Conservation (phyloP, 139 green algal genomes). For the Closterium sp. region DNA sequence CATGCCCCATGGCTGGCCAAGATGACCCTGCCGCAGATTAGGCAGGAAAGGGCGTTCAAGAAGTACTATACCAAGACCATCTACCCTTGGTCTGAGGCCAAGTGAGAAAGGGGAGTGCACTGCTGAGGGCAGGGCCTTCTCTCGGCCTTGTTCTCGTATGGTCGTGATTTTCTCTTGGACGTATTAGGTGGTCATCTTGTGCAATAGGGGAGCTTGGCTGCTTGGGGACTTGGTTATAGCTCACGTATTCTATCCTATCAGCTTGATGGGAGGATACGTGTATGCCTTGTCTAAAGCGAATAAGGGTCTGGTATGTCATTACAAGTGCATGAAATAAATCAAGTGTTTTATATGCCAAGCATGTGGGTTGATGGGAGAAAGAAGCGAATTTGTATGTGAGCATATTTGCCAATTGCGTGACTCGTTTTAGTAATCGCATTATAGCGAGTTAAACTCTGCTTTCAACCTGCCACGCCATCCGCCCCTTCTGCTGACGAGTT, state of each 20-base stretch:
- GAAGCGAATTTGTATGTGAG: too few relatives aligned
- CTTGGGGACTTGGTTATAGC: too few relatives aligned
- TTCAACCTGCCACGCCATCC: neutral
- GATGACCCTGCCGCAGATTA: neutral
- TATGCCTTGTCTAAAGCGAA: neutral
- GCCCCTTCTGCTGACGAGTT: neutral
- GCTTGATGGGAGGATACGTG: neutral
- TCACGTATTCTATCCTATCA: neutral
- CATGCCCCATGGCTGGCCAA: neutral
- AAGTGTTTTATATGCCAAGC: too few relatives aligned
- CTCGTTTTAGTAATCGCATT: too few relatives aligned
- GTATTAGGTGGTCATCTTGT: neutral
- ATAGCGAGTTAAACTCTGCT: neutral
- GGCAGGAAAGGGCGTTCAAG: neutral
- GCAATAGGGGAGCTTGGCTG: neutral
- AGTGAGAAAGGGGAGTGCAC: neutral
- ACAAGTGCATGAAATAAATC: too few relatives aligned
- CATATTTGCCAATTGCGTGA: too few relatives aligned
- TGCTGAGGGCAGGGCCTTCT: neutral
- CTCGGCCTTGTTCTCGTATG: neutral
- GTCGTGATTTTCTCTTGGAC: neutral
- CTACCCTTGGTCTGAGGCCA: neutral
- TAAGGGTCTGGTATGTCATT: too few relatives aligned
- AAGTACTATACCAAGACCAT: neutral
- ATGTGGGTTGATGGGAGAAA: too few relatives aligned